These are phyloP conservation scores for Yamadazyma triangularis DNA, from an alignment of 1,139 yeast genomes.

Conservation along the genomic window DNA sequence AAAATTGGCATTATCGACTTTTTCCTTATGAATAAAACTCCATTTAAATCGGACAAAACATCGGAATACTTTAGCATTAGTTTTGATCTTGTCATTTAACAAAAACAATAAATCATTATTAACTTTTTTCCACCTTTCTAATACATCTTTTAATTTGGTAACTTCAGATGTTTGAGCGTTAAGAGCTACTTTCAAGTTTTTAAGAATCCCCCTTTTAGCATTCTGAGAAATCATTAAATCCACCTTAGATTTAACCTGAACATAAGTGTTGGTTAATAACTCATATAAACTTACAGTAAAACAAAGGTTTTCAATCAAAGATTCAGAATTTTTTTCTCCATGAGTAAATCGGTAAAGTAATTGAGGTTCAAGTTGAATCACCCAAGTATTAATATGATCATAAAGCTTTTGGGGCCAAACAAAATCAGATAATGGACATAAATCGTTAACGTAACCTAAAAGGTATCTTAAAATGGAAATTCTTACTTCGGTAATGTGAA, in stretches of 20 bases:
- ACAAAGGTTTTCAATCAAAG: neutral
- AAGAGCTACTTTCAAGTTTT: slow-evolving; percentile 19
- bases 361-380: slow-evolving; percentile 25
- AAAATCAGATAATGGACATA: slow-evolving; percentile 19
- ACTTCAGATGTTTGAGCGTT: slow-evolving; percentile 32
- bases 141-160: slow-evolving; percentile 31
- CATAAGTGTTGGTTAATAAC: slow-evolving; percentile 47
- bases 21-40: slow-evolving; percentile 29
- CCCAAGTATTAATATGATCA: slow-evolving; percentile 28
- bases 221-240: slow-evolving; percentile 13
- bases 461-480: slow-evolving; percentile 37
- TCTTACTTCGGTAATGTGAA: slow-evolving; percentile 25
- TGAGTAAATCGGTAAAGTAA: slow-evolving; percentile 1
- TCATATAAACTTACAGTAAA: slow-evolving; percentile 44
- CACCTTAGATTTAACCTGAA: slow-evolving; percentile 27
- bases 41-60: slow-evolving; percentile 25
- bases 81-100: neutral
- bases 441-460: slow-evolving; percentile 17
- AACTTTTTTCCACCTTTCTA: slow-evolving; percentile 33
- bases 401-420: slow-evolving; percentile 24
- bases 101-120: slow-evolving; percentile 1
- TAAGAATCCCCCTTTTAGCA: slow-evolving; percentile 16
- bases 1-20: slow-evolving; percentile 28
- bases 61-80: neutral
- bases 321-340: neutral